A percentile compares a stretch with the other conserved stretches of the same genome.
Evolutionary conservation across 1,139 yeast genomes (phyloP).

Genomic region (Pichia sp.): DNA sequence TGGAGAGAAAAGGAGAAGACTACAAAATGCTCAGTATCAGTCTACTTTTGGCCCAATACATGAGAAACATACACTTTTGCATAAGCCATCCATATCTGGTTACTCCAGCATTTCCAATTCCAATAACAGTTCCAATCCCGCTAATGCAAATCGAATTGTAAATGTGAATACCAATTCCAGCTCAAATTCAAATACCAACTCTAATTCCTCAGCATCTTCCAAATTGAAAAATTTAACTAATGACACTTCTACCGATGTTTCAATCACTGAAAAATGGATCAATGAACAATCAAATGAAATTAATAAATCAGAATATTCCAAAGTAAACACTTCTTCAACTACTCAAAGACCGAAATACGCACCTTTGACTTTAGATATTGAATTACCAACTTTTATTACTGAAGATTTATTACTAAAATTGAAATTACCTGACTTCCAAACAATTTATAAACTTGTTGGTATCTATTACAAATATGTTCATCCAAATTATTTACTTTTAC

Average conservation of each 20-base stretch:
- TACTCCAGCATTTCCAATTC: too few relatives aligned
- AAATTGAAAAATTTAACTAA: neutral
- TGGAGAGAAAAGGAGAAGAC: conserved; percentile 4
- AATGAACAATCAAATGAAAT: conserved; percentile 14
- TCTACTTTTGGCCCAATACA: conserved; percentile 1
- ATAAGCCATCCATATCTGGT: too few relatives aligned
- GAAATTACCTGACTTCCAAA: conserved; percentile 40
- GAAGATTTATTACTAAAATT: conserved; percentile 27
- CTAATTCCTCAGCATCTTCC: neutral
- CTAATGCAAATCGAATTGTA: too few relatives aligned
- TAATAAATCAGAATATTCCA: conserved; percentile 6
- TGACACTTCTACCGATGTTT: conserved; percentile 5
- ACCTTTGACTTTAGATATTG: conserved; percentile 6
- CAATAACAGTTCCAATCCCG: too few relatives aligned
- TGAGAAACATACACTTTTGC: too few relatives aligned
- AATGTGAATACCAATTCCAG: too few relatives aligned
- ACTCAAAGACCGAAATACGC: conserved; percentile 1
- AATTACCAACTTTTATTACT: conserved; percentile 16
- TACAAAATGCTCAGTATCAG: neutral
- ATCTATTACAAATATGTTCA: conserved; percentile 43
- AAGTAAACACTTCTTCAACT: neutral
- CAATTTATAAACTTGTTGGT: conserved; percentile 36
- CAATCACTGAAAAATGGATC: conserved; percentile 23
- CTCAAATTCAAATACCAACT: neutral
- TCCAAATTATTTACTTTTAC: conserved; percentile 39